These are phyloP conservation scores for Coleophoma eucalyptorum DNA, from an alignment of 2,329 filamentous ascomycete species.

Conservation along the genomic window DNA sequence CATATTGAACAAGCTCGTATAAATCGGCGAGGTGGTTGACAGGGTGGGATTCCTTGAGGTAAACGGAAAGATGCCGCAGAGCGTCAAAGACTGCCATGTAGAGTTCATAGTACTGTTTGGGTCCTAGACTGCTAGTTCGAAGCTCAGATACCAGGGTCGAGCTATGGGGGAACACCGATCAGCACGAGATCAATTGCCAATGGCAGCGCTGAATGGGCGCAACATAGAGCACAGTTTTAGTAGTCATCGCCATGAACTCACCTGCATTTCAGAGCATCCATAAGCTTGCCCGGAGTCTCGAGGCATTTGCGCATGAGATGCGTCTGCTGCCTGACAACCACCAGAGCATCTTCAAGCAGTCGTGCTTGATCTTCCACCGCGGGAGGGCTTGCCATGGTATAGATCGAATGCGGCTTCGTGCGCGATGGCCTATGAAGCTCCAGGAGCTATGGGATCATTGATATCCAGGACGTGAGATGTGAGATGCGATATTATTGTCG, in stretches of 20 bases:
- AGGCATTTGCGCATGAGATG: conserved; percentile 96
- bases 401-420: conserved; percentile 13
- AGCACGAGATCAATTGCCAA: conserved; percentile 17
- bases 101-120: conserved; percentile 99
- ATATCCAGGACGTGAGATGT: conserved; percentile 10
- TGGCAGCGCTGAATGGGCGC: conserved; percentile 7
- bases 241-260: conserved; percentile 40
- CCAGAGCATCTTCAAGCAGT: conserved; percentile 93
- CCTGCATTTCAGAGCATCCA: conserved; percentile 99
- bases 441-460: conserved; percentile 16
- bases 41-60: conserved; percentile 94
- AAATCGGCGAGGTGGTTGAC: conserved; percentile 97
- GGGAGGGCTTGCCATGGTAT: conserved; percentile 49
- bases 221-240: not conserved
- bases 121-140: conserved; percentile 93
- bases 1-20: conserved; percentile 97
- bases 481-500: conserved; percentile 5
- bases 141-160: conserved; percentile 98
- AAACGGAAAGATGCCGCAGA: conserved; percentile 90
- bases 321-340: conserved; percentile 95
- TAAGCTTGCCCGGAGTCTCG: conserved; percentile 95
- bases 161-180: conserved; percentile 44
- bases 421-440: conserved; percentile 19
- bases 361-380: conserved; percentile 79
- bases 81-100: conserved; percentile 99